Percentiles rank a stretch among this genome's conserved stretches.
phyloP scores from a whole-genome alignment of 768 basidiomycete species.

The Podaxis carcinomalis region DNA sequence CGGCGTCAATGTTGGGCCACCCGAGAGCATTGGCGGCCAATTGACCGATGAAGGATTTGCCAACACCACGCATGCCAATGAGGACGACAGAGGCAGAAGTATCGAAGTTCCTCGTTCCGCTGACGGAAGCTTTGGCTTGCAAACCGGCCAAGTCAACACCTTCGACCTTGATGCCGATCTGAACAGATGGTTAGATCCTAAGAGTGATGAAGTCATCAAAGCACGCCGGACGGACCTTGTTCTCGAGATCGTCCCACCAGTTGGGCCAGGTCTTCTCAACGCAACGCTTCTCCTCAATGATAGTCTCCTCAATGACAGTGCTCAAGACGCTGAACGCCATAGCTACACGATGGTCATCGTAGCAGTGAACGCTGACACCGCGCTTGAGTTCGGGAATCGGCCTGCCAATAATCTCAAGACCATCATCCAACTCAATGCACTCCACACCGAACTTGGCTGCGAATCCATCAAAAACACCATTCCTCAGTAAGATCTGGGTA shows the following conservation, averaged over 20 bases:
- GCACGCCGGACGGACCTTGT: slow-evolving; percentile 59
- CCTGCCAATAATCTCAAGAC: slow-evolving; percentile 84
- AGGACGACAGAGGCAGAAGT: slow-evolving; percentile 63
- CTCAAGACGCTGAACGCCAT: slow-evolving; percentile 96
- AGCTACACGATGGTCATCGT: slow-evolving; percentile 97
- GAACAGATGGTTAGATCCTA: neutral
- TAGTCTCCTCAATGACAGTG: slow-evolving; percentile 64
- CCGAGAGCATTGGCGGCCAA: slow-evolving; percentile 70
- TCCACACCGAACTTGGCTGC: slow-evolving; percentile 92
- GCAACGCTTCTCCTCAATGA: slow-evolving; percentile 94
- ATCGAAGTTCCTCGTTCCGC: slow-evolving; percentile 28
- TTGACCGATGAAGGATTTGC: slow-evolving; percentile 85
- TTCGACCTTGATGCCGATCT: slow-evolving; percentile 88
- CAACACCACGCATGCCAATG: slow-evolving; percentile 96
- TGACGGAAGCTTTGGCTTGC: slow-evolving; percentile 38
- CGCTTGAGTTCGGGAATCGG: slow-evolving; percentile 56
- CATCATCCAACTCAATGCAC: slow-evolving; percentile 89
- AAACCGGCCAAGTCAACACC: slow-evolving; percentile 69
- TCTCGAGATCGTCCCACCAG: slow-evolving; percentile 98
- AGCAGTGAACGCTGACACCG: slow-evolving; percentile 88
- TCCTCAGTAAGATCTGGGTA: neutral
- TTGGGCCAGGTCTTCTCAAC: slow-evolving; percentile 99
- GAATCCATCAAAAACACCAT: neutral
- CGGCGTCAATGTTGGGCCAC: slow-evolving; percentile 80
- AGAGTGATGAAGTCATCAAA: neutral